A percentile compares a stretch with the other conserved stretches of the same genome.
These are phyloP conservation scores for Tylopilus rubrobrunneus DNA, from an alignment of 768 basidiomycete species.

Conservation along the genomic window DNA sequence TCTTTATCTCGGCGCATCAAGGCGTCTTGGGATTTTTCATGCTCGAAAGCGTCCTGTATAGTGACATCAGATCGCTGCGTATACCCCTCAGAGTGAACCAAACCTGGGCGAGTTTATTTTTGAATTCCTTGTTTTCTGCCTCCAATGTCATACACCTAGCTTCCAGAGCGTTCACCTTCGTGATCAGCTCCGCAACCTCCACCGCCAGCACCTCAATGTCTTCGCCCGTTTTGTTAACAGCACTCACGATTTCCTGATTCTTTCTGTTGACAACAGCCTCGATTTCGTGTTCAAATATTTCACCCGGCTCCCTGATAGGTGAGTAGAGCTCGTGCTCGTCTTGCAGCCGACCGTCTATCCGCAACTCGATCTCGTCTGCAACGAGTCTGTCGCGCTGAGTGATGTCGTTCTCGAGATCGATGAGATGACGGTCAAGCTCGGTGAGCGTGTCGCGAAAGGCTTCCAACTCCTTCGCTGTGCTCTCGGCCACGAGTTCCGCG, in stretches of 20 bases:
- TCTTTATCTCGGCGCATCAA: slow-evolving; percentile 23
- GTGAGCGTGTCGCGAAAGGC: slow-evolving; percentile 28
- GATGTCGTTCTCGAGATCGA: slow-evolving; percentile 35
- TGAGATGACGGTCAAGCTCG: slow-evolving; percentile 26
- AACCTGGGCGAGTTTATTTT: slow-evolving; percentile 25
- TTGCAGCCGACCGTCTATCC: slow-evolving; percentile 27
- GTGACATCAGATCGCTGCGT: not conserved
- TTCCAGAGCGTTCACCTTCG: slow-evolving; percentile 25
- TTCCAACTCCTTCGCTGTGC: slow-evolving; percentile 21
- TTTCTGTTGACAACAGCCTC: slow-evolving; percentile 25
- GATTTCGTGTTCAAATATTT: slow-evolving; percentile 19
- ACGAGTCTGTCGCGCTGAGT: slow-evolving; percentile 31
- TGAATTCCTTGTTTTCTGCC: slow-evolving; percentile 27
- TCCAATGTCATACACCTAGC: slow-evolving; percentile 20
- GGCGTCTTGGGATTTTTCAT: slow-evolving; percentile 11
- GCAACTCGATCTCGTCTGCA: slow-evolving; percentile 28
- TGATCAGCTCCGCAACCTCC: slow-evolving; percentile 31
- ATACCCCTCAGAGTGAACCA: slow-evolving; percentile 3
- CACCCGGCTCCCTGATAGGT: slow-evolving; percentile 12
- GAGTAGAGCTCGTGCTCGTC: slow-evolving; percentile 25
- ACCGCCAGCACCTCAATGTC: slow-evolving; percentile 32
- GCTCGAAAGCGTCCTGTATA: slow-evolving; percentile 13
- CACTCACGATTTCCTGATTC: slow-evolving; percentile 15
- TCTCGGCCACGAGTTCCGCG: not conserved
- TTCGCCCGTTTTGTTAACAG: slow-evolving; percentile 16